Evolutionary conservation across 2,329 filamentous ascomycete species (phyloP).

Genomic region (Ophiostoma fasciatum): DNA sequence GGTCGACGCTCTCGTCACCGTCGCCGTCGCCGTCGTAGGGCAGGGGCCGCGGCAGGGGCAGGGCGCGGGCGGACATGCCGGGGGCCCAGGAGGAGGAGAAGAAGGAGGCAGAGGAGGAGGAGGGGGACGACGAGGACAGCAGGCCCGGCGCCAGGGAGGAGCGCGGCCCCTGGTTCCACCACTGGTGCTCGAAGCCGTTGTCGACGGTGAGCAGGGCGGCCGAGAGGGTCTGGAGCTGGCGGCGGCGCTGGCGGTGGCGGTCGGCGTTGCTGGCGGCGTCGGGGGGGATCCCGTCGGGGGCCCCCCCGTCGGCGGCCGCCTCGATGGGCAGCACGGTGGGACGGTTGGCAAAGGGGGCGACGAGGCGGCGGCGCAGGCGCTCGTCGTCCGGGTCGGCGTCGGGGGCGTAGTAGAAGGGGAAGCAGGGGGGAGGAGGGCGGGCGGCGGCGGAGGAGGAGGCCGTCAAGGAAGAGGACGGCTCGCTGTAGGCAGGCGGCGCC

Average conservation of each 20-base stretch:
- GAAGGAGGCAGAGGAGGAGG: background rate
- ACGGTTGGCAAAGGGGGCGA: constrained; percentile 1
- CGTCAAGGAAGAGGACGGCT: too few species aligned
- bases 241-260: too few species aligned
- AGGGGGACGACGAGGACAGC: background rate
- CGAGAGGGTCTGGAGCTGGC: constrained; percentile 33
- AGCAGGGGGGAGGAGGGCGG: too few species aligned
- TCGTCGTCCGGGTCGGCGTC: constrained; percentile 17
- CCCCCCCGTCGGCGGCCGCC: too few species aligned
- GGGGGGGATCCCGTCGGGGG: too few species aligned
- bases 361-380: background rate
- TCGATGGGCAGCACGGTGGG: constrained; percentile 9
- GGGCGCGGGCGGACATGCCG: too few species aligned
- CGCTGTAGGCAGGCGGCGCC: constrained; percentile 33
- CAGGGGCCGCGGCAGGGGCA: too few species aligned
- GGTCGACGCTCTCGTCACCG: too few species aligned
- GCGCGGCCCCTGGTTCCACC: constrained; percentile 36
- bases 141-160: constrained; percentile 14
- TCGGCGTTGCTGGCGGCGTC: too few species aligned
- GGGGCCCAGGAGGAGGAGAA: background rate
- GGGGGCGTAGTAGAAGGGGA: too few species aligned
- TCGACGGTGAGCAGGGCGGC: constrained; percentile 41
- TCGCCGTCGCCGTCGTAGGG: too few species aligned
- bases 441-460: too few species aligned
- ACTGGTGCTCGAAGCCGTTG: constrained; percentile 43